Evolutionary conservation across 495 filamentous ascomycete genomes (phyloP).

Genomic region (Penicillium pancosmium): DNA sequence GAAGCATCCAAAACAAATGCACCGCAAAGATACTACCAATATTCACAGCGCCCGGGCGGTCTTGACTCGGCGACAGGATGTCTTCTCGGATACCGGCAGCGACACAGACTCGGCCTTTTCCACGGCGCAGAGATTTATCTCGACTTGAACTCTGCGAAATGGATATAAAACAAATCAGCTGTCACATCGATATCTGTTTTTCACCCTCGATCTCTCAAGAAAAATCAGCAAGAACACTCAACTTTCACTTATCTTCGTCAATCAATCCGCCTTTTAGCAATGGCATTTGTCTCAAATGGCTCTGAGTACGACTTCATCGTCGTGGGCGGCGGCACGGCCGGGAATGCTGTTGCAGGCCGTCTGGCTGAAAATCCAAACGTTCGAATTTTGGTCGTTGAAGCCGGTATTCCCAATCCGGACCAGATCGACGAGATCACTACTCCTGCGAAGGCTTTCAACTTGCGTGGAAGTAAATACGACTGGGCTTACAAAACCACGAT

Average conservation of each 20-base stretch:
- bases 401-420: slow-evolving; percentile 42
- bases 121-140: background rate
- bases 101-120: background rate
- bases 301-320: slow-evolving; percentile 43
- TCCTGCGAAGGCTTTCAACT: slow-evolving; percentile 44
- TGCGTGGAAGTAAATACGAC: slow-evolving; percentile 54
- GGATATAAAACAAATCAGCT: background rate
- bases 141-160: background rate
- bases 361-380: slow-evolving; percentile 58
- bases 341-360: slow-evolving; percentile 58
- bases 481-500: slow-evolving; percentile 68
- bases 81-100: background rate
- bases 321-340: slow-evolving; percentile 61
- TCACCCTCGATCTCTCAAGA: background rate
- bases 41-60: background rate
- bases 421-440: slow-evolving; percentile 48
- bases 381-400: slow-evolving; percentile 58
- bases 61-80: background rate
- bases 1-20: background rate
- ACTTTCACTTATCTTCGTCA: background rate
- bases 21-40: background rate
- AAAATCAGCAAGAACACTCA: background rate
- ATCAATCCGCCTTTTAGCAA: background rate
- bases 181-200: background rate
- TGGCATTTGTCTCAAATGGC: slow-evolving; percentile 30